phyloP scores from a whole-genome alignment of 495 filamentous ascomycete genomes.

The Penicillium egyptiacum region DNA sequence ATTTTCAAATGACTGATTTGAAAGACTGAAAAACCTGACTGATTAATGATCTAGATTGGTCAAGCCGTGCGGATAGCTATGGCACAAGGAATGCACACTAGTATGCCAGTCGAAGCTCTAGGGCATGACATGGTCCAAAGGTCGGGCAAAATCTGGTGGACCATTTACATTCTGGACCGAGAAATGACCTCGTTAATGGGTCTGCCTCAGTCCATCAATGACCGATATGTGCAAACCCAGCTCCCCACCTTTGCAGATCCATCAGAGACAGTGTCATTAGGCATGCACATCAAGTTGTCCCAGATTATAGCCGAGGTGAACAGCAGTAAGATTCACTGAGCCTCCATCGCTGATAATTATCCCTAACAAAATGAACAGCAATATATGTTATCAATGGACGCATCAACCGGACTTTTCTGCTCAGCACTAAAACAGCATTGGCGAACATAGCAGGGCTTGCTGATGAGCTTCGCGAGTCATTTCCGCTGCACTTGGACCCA shows the following conservation, averaged over 20 bases:
- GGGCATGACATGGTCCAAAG: conserved; percentile 37
- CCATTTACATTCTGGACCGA: conserved; percentile 45
- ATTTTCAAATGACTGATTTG: neutral
- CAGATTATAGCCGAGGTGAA: conserved; percentile 44
- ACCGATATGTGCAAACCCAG: conserved; percentile 38
- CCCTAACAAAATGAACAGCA: conserved; percentile 25
- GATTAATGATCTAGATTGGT: conserved; percentile 35
- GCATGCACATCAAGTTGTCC: conserved; percentile 45
- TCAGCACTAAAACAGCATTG: conserved; percentile 41
- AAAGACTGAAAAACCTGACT: neutral
- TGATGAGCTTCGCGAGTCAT: conserved; percentile 36
- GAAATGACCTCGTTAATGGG: conserved; percentile 49
- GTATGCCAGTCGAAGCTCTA: conserved; percentile 39
- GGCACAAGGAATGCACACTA: conserved; percentile 45
- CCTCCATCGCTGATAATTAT: neutral
- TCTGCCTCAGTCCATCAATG: conserved; percentile 39
- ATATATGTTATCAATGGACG: conserved; percentile 48
- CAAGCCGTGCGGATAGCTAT: conserved; percentile 46
- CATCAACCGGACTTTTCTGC: conserved; percentile 40
- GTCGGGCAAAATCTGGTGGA: conserved; percentile 48
- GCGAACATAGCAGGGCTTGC: conserved; percentile 40
- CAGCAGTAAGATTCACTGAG: conserved; percentile 29
- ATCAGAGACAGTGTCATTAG: conserved; percentile 34
- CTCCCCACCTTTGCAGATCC: conserved; percentile 37
- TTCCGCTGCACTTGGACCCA: conserved; percentile 36